Evolutionary conservation across 83 land plant genomes (phyloP).

Genomic region (Picea mariana): DNA sequence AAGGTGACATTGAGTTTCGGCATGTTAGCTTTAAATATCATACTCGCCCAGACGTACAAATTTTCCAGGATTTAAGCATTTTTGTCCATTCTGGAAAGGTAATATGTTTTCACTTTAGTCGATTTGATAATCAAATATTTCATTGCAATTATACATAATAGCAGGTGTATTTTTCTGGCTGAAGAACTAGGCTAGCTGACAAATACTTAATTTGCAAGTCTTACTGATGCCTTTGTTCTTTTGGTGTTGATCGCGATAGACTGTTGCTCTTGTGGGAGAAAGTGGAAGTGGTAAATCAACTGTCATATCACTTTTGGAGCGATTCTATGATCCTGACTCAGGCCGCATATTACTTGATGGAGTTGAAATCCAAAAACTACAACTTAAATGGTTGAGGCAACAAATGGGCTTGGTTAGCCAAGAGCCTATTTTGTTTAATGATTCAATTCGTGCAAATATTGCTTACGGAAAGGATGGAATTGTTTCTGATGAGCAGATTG

Average conservation of each 20-base stretch:
- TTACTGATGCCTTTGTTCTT: background rate
- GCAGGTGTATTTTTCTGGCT: background rate
- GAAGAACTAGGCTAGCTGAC: background rate
- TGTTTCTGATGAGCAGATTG: slow-evolving; percentile 26
- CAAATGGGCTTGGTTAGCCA: slow-evolving; percentile 46
- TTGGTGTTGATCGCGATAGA: slow-evolving; percentile 19
- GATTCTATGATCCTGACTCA: slow-evolving; percentile 46
- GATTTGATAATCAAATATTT: background rate
- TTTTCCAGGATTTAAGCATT: slow-evolving; percentile 28
- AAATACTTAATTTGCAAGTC: background rate
- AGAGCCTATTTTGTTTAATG: slow-evolving; percentile 37
- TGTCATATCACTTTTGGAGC: slow-evolving; percentile 27
- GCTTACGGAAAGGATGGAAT: slow-evolving; percentile 46
- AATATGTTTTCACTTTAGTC: background rate
- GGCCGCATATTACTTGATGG: slow-evolving; percentile 38
- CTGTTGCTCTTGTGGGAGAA: slow-evolving; percentile 48
- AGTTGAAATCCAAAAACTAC: slow-evolving; percentile 23
- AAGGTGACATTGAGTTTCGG: slow-evolving; percentile 37
- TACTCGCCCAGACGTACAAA: slow-evolving; percentile 26
- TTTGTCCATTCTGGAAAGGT: slow-evolving; percentile 40
- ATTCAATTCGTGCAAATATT: slow-evolving; percentile 34
- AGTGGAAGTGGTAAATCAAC: slow-evolving; percentile 50
- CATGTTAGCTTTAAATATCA: slow-evolving; percentile 42
- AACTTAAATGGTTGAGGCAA: slow-evolving; percentile 40
- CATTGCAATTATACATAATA: background rate